Base-by-base conservation (phyloP, 768 basidiomycete genomes). In the Termitomyces sp. region DNA sequence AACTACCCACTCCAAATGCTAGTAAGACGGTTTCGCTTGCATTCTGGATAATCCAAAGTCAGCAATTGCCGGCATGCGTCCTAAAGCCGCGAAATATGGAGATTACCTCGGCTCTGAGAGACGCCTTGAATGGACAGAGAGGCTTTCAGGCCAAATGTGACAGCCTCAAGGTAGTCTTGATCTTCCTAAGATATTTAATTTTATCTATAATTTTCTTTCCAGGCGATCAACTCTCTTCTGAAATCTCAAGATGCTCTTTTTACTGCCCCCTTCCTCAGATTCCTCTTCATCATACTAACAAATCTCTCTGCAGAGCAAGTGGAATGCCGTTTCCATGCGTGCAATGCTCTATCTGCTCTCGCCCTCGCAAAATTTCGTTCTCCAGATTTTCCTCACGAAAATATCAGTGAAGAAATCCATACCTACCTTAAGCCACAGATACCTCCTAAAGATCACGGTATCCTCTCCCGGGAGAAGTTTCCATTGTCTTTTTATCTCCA, bases 261-360 rank as follows among this genome's bases (percentile, higher is more conserved):
- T 57, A 60, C 81, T 7, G 68, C 73, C 0, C 73, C 77, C 15
- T 77, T 88, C 43, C 65, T 71, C 7, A 71, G 73, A 20, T 69
- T 88, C 11, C 68, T 89, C 3, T 76, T 80, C 1, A 51, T 61
- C 36, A 60, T 72, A 48, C 60, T 79, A 50, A 47, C 57, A 5
- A 59, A 68, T 51, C 63, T 79, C 36, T 47, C 61, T 4, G 64
- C 62, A 10, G 63, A 68, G 13, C 64, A 69, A 22, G 36, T 57
- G 7, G 64, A 66, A 9, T 50, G 67, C 38, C 80, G 86, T 38
- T 59, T 76, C 0, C 75, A 81, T 52, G 83, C 88, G 3, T 81
- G 79, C 7, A 73, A 80, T 59, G 82, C 84, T 2, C 71, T 88
- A 0, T 76, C 78, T 36, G 79, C 82, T 2, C 76, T 85, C 49